These are phyloP conservation scores for Rhynchosporium secalis DNA, from an alignment of 2,329 filamentous ascomycete species.

Conservation along the genomic window DNA sequence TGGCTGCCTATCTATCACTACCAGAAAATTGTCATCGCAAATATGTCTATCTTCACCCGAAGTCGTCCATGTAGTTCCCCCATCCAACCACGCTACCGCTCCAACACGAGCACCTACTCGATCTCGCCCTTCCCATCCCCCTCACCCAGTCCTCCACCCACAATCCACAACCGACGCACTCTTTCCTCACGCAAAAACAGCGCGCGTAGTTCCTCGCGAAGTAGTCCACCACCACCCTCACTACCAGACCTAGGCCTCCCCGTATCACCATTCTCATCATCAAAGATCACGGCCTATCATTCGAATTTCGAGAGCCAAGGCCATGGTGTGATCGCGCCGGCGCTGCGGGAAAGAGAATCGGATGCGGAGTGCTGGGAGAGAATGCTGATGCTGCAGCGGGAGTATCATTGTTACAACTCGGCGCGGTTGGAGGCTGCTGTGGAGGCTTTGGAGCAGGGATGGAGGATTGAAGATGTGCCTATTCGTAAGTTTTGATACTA, in stretches of 20 bases:
- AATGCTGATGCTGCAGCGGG: conserved; percentile 37
- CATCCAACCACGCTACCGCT: conserved; percentile 11
- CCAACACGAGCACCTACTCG: conserved; percentile 1
- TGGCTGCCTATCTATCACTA: background rate
- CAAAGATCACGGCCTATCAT: background rate
- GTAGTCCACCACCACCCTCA: conserved; percentile 18
- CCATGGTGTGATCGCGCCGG: background rate
- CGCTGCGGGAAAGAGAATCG: conserved; percentile 16
- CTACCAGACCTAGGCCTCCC: conserved; percentile 20
- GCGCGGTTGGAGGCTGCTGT: conserved; percentile 38
- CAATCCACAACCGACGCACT: conserved; percentile 21
- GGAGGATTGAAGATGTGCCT: conserved; percentile 28
- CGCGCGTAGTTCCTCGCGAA: conserved; percentile 1
- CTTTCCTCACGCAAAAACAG: conserved; percentile 18
- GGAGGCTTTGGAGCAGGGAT: conserved; percentile 35
- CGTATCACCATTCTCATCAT: conserved; percentile 4
- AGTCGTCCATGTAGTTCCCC: background rate
- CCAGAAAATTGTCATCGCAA: background rate
- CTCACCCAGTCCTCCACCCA: conserved; percentile 18
- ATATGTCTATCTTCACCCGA: conserved; percentile 5
- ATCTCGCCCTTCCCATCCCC: conserved; percentile 17
- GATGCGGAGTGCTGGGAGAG: conserved; percentile 36
- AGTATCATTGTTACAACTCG: conserved; percentile 39
- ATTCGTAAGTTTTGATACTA: conserved; percentile 31
- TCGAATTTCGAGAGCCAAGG: background rate